Evolutionary conservation across 306 rosid genomes (phyloP).

Genomic region (Hylodesmum podocarpum): DNA sequence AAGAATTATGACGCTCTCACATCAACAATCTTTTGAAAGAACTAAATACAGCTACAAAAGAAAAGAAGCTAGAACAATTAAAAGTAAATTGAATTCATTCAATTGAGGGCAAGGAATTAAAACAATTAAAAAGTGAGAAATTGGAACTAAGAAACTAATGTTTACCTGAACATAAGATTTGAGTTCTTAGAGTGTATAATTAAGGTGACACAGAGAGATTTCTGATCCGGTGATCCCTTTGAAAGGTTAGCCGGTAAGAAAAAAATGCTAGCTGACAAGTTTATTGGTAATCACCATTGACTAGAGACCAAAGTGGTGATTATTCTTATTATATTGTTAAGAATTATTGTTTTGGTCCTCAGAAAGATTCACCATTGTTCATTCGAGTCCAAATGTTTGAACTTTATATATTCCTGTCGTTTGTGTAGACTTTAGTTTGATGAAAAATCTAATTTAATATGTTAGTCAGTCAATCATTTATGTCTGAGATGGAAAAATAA

Average conservation of each 20-base stretch:
- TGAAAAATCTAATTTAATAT: background rate
- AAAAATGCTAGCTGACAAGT: background rate
- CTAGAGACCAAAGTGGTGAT: background rate
- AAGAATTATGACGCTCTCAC: background rate
- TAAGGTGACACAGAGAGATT: background rate
- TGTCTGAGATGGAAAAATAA: background rate
- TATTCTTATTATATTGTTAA: background rate
- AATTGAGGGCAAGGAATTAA: background rate
- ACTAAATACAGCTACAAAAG: background rate
- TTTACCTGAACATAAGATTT: background rate
- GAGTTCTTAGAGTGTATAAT: background rate
- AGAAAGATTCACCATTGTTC: background rate
- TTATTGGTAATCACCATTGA: background rate
- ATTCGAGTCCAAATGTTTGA: background rate
- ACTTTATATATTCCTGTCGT: background rate
- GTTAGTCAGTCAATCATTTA: background rate
- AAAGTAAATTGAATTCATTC: background rate
- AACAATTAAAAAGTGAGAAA: background rate
- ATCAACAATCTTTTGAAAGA: background rate
- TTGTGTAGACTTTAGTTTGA: background rate
- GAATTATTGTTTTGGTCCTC: background rate
- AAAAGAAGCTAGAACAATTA: background rate
- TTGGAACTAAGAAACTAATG: background rate
- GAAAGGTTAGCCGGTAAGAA: background rate
- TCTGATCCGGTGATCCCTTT: background rate